phyloP scores from a whole-genome alignment of 1,284 basidiomycete genomes.

The Phellopilus nigrolimitatus region DNA sequence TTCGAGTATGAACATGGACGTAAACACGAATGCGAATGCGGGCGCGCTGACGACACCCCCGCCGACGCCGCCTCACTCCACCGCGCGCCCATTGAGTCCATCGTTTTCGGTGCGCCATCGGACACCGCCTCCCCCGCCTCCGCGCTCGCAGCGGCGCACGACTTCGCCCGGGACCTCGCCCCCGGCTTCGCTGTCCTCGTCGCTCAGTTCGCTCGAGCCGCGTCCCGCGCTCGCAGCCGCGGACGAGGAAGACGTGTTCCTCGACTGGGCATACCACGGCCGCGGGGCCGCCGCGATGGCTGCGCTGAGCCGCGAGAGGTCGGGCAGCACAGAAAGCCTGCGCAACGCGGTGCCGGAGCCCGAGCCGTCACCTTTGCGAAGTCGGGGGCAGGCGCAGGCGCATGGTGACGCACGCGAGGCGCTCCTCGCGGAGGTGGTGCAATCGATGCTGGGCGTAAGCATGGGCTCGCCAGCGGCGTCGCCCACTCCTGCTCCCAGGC shows the following conservation, averaged over 20 bases:
- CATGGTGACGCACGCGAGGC: neutral
- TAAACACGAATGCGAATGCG: neutral
- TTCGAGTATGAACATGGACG: neutral
- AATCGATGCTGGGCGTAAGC: neutral
- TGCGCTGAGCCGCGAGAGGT: neutral
- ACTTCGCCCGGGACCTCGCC: neutral
- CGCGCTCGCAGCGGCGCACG: slow-evolving; percentile 6
- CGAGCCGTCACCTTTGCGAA: neutral
- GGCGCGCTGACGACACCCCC: slow-evolving; percentile 15
- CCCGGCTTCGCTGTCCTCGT: neutral
- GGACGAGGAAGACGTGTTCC: no score
- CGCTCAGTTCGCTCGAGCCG: neutral
- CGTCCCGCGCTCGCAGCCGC: neutral
- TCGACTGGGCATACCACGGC: no score
- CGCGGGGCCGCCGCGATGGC: neutral
- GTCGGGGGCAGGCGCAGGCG: neutral
- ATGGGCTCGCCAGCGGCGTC: no score
- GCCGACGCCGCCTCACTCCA: slow-evolving; percentile 13
- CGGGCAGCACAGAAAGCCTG: no score
- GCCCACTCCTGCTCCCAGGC: no score
- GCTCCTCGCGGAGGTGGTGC: slow-evolving; percentile 11
- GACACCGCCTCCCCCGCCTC: slow-evolving; percentile 13
- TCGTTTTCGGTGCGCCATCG: neutral
- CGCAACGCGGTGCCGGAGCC: no score
- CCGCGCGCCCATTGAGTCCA: no score